Conservation (phyloP, 148 eudicot species). For the Rhododendron williamsianum region DNA sequence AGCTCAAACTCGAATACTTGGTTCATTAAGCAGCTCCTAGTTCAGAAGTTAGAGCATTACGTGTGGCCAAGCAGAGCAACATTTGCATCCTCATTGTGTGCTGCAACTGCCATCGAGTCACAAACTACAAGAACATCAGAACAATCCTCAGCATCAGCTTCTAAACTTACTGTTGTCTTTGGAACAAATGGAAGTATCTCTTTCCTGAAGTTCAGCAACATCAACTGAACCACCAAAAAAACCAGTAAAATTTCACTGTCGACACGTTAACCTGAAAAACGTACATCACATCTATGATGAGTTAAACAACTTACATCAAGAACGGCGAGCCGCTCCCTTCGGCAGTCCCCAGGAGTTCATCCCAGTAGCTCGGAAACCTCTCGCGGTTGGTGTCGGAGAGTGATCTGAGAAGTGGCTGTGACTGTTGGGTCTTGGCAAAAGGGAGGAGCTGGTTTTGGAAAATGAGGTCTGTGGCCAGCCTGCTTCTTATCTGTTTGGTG, state of each 20-base stretch:
- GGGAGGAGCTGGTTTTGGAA: constrained; percentile 68
- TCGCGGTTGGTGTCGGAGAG: constrained; percentile 40
- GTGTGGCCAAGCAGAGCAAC: constrained; percentile 80
- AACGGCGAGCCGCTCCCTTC: constrained; percentile 58
- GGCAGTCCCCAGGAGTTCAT: constrained; percentile 70
- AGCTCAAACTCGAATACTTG: background rate
- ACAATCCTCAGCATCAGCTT: constrained; percentile 62
- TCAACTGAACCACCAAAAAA: constrained; percentile 37
- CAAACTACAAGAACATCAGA: constrained; percentile 69
- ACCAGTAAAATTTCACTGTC: background rate
- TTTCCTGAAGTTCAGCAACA: constrained; percentile 81
- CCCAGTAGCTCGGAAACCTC: constrained; percentile 62
- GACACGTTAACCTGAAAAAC: background rate
- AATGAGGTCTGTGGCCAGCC: constrained; percentile 64
- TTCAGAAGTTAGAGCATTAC: constrained; percentile 26
- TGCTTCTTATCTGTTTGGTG: constrained; percentile 51
- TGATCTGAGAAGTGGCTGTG: constrained; percentile 36
- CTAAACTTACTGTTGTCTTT: constrained; percentile 21
- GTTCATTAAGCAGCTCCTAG: background rate
- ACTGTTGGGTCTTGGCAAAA: constrained; percentile 33
- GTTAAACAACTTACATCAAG: constrained; percentile 42
- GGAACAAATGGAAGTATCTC: constrained; percentile 74
- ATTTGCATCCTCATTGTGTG: constrained; percentile 88
- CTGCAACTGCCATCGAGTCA: constrained; percentile 64
- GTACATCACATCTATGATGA: background rate